Evolutionary conservation across 768 basidiomycete genomes (phyloP).

Genomic region (Psilocybe subaeruginosa): DNA sequence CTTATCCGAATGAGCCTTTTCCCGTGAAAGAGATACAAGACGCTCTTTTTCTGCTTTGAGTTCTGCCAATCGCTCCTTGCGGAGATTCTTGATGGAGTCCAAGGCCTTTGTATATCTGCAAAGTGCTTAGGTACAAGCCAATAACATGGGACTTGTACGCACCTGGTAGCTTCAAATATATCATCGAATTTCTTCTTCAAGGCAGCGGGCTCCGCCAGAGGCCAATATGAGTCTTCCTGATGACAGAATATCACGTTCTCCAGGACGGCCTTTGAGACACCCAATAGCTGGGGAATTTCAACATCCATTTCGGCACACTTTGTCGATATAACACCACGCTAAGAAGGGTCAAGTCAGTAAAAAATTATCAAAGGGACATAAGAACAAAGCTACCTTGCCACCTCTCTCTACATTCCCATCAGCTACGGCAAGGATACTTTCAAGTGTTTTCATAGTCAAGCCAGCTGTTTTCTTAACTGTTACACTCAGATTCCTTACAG

Average conservation of each 20-base stretch:
- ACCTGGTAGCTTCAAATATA: conserved; percentile 98
- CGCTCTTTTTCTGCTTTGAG: conserved; percentile 93
- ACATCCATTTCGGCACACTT: conserved; percentile 97
- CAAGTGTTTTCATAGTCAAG: conserved; percentile 96
- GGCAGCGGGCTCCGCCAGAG: conserved; percentile 84
- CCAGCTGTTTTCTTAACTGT: conserved; percentile 88
- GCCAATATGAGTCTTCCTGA: conserved; percentile 99
- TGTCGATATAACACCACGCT: conserved; percentile 92
- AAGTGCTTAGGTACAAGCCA: neutral
- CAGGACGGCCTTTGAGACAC: conserved; percentile 96
- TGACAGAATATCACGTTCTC: conserved; percentile 99
- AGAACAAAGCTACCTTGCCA: conserved; percentile 68
- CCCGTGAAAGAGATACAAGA: conserved; percentile 71
- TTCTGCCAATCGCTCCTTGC: conserved; percentile 90
- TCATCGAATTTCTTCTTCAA: conserved; percentile 99
- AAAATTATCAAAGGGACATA: neutral
- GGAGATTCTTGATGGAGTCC: conserved; percentile 85
- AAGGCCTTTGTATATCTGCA: conserved; percentile 94
- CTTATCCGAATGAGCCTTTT: conserved; percentile 88
- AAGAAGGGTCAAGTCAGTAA: neutral
- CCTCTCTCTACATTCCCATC: conserved; percentile 67
- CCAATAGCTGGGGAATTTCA: conserved; percentile 91
- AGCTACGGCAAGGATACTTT: conserved; percentile 81
- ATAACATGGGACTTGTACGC: conserved; percentile 15
- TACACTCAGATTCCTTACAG: conserved; percentile 88